phyloP scores from a whole-genome alignment of 768 basidiomycete species.

The Rhizopogon vulgaris region DNA sequence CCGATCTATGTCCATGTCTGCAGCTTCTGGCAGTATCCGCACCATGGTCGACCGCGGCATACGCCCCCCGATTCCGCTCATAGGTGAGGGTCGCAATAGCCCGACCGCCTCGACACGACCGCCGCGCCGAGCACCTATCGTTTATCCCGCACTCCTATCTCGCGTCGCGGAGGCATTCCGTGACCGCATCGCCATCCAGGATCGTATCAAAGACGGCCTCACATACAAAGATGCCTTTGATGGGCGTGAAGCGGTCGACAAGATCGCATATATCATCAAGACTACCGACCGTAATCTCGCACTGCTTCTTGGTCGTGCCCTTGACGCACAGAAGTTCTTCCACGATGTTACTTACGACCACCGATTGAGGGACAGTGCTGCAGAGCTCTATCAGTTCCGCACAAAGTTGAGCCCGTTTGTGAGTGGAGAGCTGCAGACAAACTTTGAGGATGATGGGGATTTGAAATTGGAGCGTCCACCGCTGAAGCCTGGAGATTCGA shows the following conservation, averaged over 20 bases:
- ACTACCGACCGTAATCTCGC: conserved; percentile 97
- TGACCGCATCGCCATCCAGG: conserved; percentile 67
- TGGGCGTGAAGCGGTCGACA: conserved; percentile 94
- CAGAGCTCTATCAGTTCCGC: conserved; percentile 91
- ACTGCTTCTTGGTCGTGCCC: conserved; percentile 85
- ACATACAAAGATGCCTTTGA: conserved; percentile 97
- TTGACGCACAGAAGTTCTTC: conserved; percentile 98
- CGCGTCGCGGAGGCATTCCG: conserved; percentile 92
- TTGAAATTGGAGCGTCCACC: conserved; percentile 14
- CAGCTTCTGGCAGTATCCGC: conserved; percentile 46
- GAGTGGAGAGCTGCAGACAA: conserved; percentile 56
- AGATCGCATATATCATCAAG: conserved; percentile 97
- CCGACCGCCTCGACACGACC: conserved; percentile 30
- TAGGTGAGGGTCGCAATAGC: conserved; percentile 32
- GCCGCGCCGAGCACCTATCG: conserved; percentile 55
- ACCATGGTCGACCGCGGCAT: conserved; percentile 36
- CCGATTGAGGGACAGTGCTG: conserved; percentile 79
- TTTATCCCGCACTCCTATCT: conserved; percentile 95
- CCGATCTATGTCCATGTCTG: conserved; percentile 73
- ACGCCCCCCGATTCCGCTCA: conserved; percentile 29
- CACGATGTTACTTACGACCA: conserved; percentile 99
- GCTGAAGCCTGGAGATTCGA: conserved; percentile 10
- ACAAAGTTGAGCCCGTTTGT: conserved; percentile 83
- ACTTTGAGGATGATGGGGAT: conserved; percentile 30
- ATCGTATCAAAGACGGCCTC: conserved; percentile 89